Evolutionary conservation across 768 basidiomycete species (phyloP), one percentile per base, ranked within the genome.

Genomic region (Coprinopsis cinerea): DNA sequence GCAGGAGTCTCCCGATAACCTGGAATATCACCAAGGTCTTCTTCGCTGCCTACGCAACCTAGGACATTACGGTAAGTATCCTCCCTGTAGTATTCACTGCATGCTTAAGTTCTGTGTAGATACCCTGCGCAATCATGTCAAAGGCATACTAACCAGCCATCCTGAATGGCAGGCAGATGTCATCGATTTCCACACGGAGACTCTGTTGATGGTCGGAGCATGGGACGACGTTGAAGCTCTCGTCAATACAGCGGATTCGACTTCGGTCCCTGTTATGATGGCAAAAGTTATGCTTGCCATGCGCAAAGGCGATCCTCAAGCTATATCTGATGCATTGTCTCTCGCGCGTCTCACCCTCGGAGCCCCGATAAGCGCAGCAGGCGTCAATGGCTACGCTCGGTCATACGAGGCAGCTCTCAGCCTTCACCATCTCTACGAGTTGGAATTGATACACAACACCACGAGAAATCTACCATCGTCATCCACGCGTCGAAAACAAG

Each of bases 161-260:
- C 87, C 92, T 0, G 79, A 82, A 45, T 98, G 96, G 95, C 78
- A 86, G 50, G 61, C 73, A 4, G 73, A 76, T 2, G 71, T 99
- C 10, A 80, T 85, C 4, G 83, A 85, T 0, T 97, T 92, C 61
- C 88, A 92, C 57, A 82, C 88, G 10, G 94, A 99, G 69, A 89
- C 92, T 53, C 89, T 92, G 1, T 95, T 93, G 86, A 94, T 94
- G 80, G 85, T 92, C 27, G 88, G 92, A 4, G 92, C 93, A 55
- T 98, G 94, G 93, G 74, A 78, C 2, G 86, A 88, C 44, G 87
- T 99, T 14, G 74, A 81, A 45, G 66, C 68, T 15, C 72, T 90
- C 36, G 76, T 83, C 18, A 68, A 73, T 32, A 69, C 67, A 24
- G 70, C 74, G 15, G 66, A 74, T n/a, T 63, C 68, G 11, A 72